Conservation (phyloP, 1,284 basidiomycete species). For the Ganoderma meredithae region DNA sequence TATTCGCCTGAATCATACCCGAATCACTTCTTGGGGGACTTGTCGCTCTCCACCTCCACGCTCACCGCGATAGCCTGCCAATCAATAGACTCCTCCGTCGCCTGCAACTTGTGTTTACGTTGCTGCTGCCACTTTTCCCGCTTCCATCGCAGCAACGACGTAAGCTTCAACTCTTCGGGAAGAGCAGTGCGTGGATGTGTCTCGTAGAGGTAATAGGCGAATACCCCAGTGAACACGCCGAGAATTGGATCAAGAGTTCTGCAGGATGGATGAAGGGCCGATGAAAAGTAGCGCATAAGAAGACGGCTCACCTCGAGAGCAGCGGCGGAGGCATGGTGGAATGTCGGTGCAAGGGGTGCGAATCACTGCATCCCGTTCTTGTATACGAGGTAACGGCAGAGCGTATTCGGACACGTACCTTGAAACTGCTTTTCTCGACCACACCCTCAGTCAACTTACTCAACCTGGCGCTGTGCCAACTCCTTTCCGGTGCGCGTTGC, state of each 20-base stretch:
- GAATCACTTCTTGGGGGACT: background rate
- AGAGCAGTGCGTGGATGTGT: conserved; percentile 83
- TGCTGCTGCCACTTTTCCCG: conserved; percentile 37
- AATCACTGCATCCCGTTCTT: conserved; percentile 6
- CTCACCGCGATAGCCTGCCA: conserved; percentile 29
- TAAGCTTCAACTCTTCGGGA: conserved; percentile 68
- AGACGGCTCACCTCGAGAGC: conserved; percentile 58
- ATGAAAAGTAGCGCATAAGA: too few relatives aligned
- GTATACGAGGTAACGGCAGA: background rate
- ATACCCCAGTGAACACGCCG: conserved; percentile 82
- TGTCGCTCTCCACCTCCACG: conserved; percentile 18
- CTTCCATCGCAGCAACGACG: conserved; percentile 72
- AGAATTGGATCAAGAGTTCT: conserved; percentile 78
- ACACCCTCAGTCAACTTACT: background rate
- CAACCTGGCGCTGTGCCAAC: background rate
- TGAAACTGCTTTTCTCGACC: background rate
- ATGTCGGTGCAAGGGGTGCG: background rate
- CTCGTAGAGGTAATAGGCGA: conserved; percentile 88
- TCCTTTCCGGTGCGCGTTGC: conserved; percentile 8
- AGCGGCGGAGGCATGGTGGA: conserved; percentile 39
- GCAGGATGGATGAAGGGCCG: conserved; percentile 6
- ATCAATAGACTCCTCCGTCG: conserved; percentile 22
- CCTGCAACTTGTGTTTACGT: conserved; percentile 32
- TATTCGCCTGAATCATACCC: background rate
- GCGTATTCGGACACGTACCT: background rate